Evolutionary conservation across 2,329 filamentous ascomycete species (phyloP), one percentile per base, ranked within the genome.

Genomic region (Phoma sp.): DNA sequence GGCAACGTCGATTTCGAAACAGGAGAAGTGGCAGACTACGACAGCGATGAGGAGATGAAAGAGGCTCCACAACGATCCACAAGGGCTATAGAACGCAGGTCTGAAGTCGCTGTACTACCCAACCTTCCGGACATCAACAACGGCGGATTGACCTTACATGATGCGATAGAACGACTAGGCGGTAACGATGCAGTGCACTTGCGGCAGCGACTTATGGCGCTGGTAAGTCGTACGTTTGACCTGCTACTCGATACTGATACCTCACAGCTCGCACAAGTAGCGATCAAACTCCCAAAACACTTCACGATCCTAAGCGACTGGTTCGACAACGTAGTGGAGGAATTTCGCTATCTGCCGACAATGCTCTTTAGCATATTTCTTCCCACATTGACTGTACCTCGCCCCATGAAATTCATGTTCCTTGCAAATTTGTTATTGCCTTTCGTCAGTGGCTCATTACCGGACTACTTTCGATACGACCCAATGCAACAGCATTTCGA

Each of bases 161-260:
- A 69, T 64, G 68, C 60, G 25, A 57, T 64, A 14, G 59, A 67
- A 30, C 58, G 55, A 45, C 45, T 76, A 60, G 68, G 79, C 62
- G 68, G 77, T 61, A 55, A 79, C 33, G 83, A 88, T 43, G 85
- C 88, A 0, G 75, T 91, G 14, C 68, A 74, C 1, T 71, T 90
- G 14, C 84, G 89, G 6, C 80, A 87, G 58, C 84, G 87, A 0
- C 73, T 91, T 4, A 83, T 91, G 52, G 78, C 79, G 18, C 72
- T 90, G 29, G 79, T 82, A 65, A 64, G 78, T 66, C 1, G 36
- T 18, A 13, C 23, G 7, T 4, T n/a, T 3, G 30, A 8, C 8
- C 40, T 27, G n/a, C 11, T 38, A 13, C 18, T 23, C 27, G 23
- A 50, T 61, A 24, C 47, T 75, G 50, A 71, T 43, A 40, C 22